A percentile compares a stretch with the other conserved stretches of the same genome.
Evolutionary conservation across 768 basidiomycete genomes (phyloP).

Genomic region (Boletellus ananiceps): DNA sequence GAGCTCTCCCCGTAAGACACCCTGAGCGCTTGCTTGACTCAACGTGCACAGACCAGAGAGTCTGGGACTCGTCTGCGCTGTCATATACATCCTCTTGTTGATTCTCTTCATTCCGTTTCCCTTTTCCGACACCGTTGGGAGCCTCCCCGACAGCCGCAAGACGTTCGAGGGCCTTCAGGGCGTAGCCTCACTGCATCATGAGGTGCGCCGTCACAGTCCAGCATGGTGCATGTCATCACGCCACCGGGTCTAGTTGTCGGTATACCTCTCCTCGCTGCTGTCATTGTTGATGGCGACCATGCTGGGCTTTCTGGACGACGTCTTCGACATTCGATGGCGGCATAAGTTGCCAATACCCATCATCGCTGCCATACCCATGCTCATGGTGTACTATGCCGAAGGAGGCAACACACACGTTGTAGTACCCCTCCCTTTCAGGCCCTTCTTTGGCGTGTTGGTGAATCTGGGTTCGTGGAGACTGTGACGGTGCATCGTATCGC

Average conservation of each 20-base stretch:
- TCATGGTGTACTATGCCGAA: slow-evolving; percentile 96
- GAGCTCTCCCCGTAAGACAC: slow-evolving; percentile 20
- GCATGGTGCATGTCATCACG: not conserved
- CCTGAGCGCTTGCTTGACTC: not conserved
- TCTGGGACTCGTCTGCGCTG: slow-evolving; percentile 85
- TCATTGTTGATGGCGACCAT: slow-evolving; percentile 89
- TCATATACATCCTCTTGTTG: slow-evolving; percentile 80
- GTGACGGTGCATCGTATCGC: not conserved
- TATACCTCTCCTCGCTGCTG: slow-evolving; percentile 91
- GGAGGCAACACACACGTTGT: slow-evolving; percentile 91
- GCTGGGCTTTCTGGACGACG: slow-evolving; percentile 93
- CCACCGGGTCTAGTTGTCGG: slow-evolving; percentile 56
- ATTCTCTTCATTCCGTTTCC: slow-evolving; percentile 95
- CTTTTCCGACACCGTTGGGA: slow-evolving; percentile 69
- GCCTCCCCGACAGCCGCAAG: slow-evolving; percentile 38
- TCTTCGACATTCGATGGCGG: slow-evolving; percentile 98
- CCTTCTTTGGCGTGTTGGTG: slow-evolving; percentile 70
- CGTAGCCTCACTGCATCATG: slow-evolving; percentile 65
- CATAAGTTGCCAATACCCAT: slow-evolving; percentile 97
- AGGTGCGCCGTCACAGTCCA: slow-evolving; percentile 43
- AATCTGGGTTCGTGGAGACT: slow-evolving; percentile 70
- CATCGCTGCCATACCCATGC: slow-evolving; percentile 89
- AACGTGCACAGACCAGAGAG: slow-evolving; percentile 77
- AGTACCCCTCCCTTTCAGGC: slow-evolving; percentile 78
- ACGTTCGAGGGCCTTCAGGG: slow-evolving; percentile 42